Percentiles rank a stretch among this genome's conserved stretches.
These are phyloP conservation scores for Sparassis latifolia DNA, from an alignment of 1,284 basidiomycete genomes.

Conservation along the genomic window DNA sequence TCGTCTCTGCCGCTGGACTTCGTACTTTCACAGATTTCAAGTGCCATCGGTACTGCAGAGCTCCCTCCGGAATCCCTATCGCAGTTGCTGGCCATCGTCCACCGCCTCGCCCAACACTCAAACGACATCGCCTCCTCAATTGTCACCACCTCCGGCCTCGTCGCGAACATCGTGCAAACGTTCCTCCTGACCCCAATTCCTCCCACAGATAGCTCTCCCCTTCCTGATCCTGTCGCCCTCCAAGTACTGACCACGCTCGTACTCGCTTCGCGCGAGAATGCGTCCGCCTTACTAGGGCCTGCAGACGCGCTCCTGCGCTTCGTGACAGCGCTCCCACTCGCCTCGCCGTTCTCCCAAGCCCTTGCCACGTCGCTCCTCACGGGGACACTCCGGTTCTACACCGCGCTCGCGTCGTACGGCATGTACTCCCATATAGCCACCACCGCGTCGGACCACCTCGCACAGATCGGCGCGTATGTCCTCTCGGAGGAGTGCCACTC, in stretches of 20 bases:
- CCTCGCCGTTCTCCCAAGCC: constrained; percentile 38
- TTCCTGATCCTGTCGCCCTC: constrained; percentile 50
- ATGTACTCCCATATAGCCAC: constrained; percentile 62
- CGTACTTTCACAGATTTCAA: constrained; percentile 46
- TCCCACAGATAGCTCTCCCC: constrained; percentile 23
- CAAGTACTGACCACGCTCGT: constrained; percentile 57
- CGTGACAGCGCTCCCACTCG: constrained; percentile 52
- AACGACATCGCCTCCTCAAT: constrained; percentile 51
- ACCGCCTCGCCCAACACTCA: constrained; percentile 53
- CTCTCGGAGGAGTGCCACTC: constrained; percentile 32
- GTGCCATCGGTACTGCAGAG: constrained; percentile 32
- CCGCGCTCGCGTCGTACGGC: constrained; percentile 70
- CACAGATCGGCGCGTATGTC: constrained; percentile 38
- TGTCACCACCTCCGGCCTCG: constrained; percentile 43
- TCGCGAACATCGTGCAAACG: constrained; percentile 45
- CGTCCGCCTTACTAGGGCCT: constrained; percentile 48
- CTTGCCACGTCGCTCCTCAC: constrained; percentile 46
- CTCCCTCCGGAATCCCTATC: constrained; percentile 42
- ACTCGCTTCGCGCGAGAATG: constrained; percentile 60
- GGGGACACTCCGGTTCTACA: constrained; percentile 62
- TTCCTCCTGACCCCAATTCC: constrained; percentile 52
- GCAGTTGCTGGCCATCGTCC: constrained; percentile 60
- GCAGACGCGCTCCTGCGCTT: constrained; percentile 74
- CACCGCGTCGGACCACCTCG: constrained; percentile 51
- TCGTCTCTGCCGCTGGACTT: constrained; percentile 47